Evolutionary conservation across 2,329 filamentous ascomycete genomes (phyloP).

Genomic region (Xylariaceae sp.): DNA sequence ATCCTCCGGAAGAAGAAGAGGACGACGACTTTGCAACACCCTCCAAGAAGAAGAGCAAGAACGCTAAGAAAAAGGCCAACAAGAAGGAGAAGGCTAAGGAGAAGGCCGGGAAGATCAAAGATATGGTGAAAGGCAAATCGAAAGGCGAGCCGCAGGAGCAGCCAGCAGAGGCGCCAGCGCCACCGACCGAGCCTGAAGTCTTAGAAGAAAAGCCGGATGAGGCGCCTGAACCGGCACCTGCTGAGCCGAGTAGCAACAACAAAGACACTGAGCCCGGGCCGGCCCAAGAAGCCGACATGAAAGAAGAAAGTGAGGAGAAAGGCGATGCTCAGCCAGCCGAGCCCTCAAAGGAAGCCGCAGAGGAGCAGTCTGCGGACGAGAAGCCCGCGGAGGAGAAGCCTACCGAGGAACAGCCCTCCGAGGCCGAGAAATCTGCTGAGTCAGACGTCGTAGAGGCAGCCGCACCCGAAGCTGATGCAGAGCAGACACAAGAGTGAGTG

Average conservation of each 20-base stretch:
- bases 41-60: slow-evolving; percentile 9
- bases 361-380: no score
- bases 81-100: slow-evolving; percentile 9
- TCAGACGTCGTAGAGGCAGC: slow-evolving; percentile 2
- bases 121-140: slow-evolving; percentile 5
- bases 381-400: slow-evolving; percentile 1
- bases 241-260: not conserved
- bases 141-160: slow-evolving; percentile 3
- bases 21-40: slow-evolving; percentile 1
- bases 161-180: slow-evolving; percentile 2
- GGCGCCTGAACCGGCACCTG: slow-evolving; percentile 2
- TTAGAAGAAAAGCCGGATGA: slow-evolving; percentile 4
- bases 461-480: slow-evolving; percentile 3
- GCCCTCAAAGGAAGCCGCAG: no score
- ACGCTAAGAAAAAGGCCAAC: slow-evolving; percentile 12
- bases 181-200: slow-evolving; percentile 1
- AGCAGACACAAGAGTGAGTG: not conserved
- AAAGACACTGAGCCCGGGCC: not conserved
- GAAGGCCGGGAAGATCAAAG: slow-evolving; percentile 13
- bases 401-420: slow-evolving; percentile 3
- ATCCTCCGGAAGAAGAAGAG: not conserved
- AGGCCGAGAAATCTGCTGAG: not conserved
- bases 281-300: not conserved
- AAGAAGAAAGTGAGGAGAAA: no score
- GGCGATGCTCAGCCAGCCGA: no score